Evolutionary conservation across 2,329 filamentous ascomycete genomes (phyloP), one percentile per base, ranked within the genome.

Genomic region (Fusarium caatingaense): DNA sequence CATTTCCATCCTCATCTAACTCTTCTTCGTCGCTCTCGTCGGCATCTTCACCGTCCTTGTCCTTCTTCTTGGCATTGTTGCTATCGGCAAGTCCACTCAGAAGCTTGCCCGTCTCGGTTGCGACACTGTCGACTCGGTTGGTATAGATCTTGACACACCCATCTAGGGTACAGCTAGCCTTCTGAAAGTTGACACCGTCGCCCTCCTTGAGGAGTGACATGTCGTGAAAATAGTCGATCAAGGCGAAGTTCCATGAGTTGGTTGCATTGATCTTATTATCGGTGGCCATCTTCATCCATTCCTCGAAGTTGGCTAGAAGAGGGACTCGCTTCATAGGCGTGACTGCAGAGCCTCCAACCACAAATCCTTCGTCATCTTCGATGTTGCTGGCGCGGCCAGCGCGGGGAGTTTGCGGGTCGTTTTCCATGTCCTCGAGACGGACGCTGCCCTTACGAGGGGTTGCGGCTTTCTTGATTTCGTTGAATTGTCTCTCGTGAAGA

Each of bases 281-380:
- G 18, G 96, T 98, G 4, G 96, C 96, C 94, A 99, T 97, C 86
- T 98, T 99, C 94, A 99, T 98, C 96, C 95, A 98, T 79, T 99
- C 96, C 80, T 99, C 96, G 76, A 98, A 99, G 81, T 99, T 99
- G 76, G 96, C 96, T 57, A 99, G 85, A 74, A 99, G 92, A 2
- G 96, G 96, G 28, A 97, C 93, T 66, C 94, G 92, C 86, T 97
- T 97, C 91, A 97, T 95, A 56, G 95, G 96, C 64, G 96, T 98
- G 56, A 97, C 92, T 40, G 92, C 93, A 68, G 86, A 89, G 32
- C 92, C 92, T 62, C 88, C 89, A 47, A 93, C 91, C 75, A 89
- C 86, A 68, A 90, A 83, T 64, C 89, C 85, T 37, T 89, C 88
- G 69, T 88, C 86, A 48, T 84, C 86, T 68, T 83, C 82, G 15